These are phyloP conservation scores for Dalbergia cultrata DNA, from an alignment of 306 rosid species.

Conservation along the genomic window DNA sequence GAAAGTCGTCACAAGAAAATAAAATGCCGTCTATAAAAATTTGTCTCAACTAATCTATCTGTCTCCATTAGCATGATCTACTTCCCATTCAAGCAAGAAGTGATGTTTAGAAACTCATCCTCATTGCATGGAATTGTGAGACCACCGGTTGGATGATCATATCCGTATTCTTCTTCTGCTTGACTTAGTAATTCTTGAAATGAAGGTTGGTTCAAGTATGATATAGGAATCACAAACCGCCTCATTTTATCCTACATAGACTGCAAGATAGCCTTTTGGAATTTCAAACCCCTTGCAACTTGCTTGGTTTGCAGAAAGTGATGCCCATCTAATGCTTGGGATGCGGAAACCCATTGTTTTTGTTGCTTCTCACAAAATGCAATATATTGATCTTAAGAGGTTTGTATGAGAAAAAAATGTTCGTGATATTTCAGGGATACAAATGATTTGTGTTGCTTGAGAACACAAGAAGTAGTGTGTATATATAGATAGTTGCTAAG, in stretches of 20 bases:
- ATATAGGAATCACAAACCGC: slow-evolving; percentile 49
- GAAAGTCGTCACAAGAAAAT: not conserved
- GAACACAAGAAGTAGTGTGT: not conserved
- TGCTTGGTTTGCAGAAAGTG: slow-evolving; percentile 5
- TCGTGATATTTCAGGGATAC: not conserved
- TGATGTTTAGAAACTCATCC: slow-evolving; percentile 26
- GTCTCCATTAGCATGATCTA: not conserved
- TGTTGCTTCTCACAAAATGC: not conserved
- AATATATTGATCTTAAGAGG: not conserved
- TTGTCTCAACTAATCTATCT: slow-evolving; percentile 8
- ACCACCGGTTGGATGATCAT: slow-evolving; percentile 45
- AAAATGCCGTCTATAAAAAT: slow-evolving; percentile 1
- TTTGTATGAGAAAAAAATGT: not conserved
- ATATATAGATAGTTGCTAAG: not conserved
- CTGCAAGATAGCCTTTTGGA: slow-evolving; percentile 56
- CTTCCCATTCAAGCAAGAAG: slow-evolving; percentile 30
- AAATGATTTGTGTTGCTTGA: slow-evolving; percentile 9
- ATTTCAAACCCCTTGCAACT: slow-evolving; percentile 30
- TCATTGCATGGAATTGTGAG: slow-evolving; percentile 43
- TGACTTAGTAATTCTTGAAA: slow-evolving; percentile 29
- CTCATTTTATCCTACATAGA: slow-evolving; percentile 52
- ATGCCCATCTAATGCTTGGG: slow-evolving; percentile 7
- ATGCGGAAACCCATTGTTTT: slow-evolving; percentile 34
- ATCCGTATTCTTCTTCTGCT: slow-evolving; percentile 37
- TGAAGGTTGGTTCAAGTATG: slow-evolving; percentile 5